These are phyloP conservation scores for Aspergillus leporis DNA, from an alignment of 495 filamentous ascomycete species.

Conservation along the genomic window DNA sequence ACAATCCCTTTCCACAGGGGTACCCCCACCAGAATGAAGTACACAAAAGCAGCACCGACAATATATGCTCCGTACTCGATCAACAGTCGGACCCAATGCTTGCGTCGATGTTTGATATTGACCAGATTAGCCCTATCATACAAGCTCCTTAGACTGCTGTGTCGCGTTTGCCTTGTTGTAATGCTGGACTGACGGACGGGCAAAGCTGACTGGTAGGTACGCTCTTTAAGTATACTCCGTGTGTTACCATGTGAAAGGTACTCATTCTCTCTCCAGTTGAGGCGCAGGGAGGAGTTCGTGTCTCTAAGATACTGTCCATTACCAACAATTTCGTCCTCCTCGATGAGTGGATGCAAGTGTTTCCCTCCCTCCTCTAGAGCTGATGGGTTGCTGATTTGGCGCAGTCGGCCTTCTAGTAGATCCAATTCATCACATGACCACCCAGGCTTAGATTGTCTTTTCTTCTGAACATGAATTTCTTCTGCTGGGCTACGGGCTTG, in stretches of 20 bases:
- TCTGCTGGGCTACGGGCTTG: no score
- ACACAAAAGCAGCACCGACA: slow-evolving; percentile 32
- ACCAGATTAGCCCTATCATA: slow-evolving; percentile 13
- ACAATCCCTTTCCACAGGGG: slow-evolving; percentile 45
- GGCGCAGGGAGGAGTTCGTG: neutral
- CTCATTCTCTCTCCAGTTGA: neutral
- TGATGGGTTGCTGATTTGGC: neutral
- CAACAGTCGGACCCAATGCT: slow-evolving; percentile 31
- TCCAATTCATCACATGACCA: no score
- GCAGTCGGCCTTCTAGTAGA: no score
- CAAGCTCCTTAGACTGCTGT: neutral
- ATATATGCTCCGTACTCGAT: slow-evolving; percentile 40
- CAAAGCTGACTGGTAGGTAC: neutral
- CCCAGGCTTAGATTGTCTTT: neutral
- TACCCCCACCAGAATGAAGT: slow-evolving; percentile 41
- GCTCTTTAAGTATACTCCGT: neutral
- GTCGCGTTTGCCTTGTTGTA: neutral
- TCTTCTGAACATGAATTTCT: slow-evolving; percentile 1
- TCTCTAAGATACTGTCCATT: neutral
- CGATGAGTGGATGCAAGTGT: neutral
- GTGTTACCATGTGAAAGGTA: neutral
- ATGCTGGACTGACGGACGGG: neutral
- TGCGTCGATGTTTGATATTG: slow-evolving; percentile 26
- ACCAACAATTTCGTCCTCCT: neutral
- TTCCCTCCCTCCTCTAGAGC: neutral